Evolutionary conservation across 345 rosid species (phyloP).

Genomic region (Linum trigynum): DNA sequence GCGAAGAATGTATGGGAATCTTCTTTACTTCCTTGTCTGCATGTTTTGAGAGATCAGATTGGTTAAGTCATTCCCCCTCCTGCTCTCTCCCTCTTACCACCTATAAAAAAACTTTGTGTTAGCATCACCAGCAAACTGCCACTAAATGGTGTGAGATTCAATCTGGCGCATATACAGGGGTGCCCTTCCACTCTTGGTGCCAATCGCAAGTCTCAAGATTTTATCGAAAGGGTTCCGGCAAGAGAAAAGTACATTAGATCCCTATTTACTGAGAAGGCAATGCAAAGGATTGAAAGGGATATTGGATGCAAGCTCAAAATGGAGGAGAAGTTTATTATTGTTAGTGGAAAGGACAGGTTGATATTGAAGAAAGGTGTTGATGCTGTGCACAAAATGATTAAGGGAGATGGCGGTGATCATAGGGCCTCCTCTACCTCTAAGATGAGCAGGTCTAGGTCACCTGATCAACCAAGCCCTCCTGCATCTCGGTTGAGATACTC

Average conservation of each 20-base stretch:
- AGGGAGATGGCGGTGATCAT: conserved; percentile 49
- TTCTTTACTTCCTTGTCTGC: neutral
- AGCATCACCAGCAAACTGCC: neutral
- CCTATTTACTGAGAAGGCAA: conserved; percentile 68
- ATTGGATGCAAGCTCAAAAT: conserved; percentile 83
- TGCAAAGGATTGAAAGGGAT: conserved; percentile 70
- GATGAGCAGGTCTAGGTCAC: conserved; percentile 82
- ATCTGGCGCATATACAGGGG: conserved; percentile 42
- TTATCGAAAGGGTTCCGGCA: conserved; percentile 87
- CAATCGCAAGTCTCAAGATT: conserved; percentile 82
- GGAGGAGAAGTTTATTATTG: conserved; percentile 89
- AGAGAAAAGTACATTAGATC: conserved; percentile 68
- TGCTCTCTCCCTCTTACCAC: neutral
- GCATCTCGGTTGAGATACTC: conserved; percentile 54
- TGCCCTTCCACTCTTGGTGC: conserved; percentile 98
- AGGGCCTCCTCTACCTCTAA: conserved; percentile 57
- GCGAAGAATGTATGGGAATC: neutral
- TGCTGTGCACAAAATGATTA: conserved; percentile 79
- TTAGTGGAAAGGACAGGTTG: conserved; percentile 89
- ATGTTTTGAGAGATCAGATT: neutral
- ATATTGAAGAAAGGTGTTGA: conserved; percentile 89
- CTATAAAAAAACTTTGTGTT: neutral
- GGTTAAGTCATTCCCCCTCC: neutral
- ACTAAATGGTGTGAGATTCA: conserved; percentile 7
- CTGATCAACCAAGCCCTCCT: conserved; percentile 43